A percentile compares a stretch with the other conserved stretches of the same genome.
Conservation (phyloP, 163 green algal genomes). For the Prototheca stagnorum region DNA sequence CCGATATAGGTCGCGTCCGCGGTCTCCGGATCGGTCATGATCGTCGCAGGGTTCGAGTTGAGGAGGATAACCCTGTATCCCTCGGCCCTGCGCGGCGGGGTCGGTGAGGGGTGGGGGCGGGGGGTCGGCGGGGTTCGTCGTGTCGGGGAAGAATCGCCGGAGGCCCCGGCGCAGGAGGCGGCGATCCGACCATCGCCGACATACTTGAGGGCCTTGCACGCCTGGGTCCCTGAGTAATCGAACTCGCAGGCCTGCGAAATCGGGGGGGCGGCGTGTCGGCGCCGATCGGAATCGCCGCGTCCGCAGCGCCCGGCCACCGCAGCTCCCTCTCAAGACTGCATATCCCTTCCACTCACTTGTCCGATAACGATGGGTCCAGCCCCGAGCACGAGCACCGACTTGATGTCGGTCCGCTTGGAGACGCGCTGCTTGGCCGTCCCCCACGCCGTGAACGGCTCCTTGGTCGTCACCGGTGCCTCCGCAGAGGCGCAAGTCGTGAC, state of each 20-base stretch:
- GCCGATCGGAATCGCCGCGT: no score
- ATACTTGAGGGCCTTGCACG: constrained; percentile 80
- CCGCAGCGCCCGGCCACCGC: no score
- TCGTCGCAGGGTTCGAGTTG: constrained; percentile 98
- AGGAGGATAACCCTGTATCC: constrained; percentile 91
- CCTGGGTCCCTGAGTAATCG: constrained; percentile 98
- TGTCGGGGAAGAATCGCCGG: no score
- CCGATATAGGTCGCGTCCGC: constrained; percentile 94
- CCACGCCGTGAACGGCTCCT: constrained; percentile 10
- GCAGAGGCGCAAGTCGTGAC: neutral
- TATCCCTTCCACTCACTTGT: constrained; percentile 59
- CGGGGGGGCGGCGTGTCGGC: neutral
- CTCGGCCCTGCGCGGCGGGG: constrained; percentile 46
- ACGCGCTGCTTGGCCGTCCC: constrained; percentile 11
- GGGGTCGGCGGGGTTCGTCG: no score
- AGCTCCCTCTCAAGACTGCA: no score
- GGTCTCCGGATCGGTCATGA: constrained; percentile 97
- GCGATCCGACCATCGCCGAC: no score
- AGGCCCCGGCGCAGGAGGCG: no score
- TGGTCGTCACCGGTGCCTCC: neutral
- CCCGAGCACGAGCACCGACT: constrained; percentile 88
- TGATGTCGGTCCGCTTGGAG: constrained; percentile 65
- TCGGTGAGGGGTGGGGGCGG: neutral
- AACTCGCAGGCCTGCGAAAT: constrained; percentile 91
- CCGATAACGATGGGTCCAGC: constrained; percentile 97